Base-by-base conservation (phyloP, 129 eudicot genomes). In the Arctium lappa region DNA sequence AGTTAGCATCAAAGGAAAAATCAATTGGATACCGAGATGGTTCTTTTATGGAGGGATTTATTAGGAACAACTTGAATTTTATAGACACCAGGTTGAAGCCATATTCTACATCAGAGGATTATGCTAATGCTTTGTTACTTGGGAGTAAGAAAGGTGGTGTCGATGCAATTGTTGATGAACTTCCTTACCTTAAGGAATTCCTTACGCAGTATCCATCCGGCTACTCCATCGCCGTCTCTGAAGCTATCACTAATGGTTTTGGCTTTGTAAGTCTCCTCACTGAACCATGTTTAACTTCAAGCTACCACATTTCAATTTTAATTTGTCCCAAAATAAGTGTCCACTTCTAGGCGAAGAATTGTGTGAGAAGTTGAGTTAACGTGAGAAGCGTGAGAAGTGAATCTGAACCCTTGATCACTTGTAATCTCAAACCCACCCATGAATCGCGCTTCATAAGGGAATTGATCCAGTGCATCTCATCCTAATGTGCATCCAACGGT, bases 121-220 rank as follows among this genome's bases (percentile, higher is more conserved):
- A 84, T 60, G 82, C 80, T 2, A 63, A 80, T 1, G 86, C 86
- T 22, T 83, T 89, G 73, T 69, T 82, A 27, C 38, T 3, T 53
- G 91, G 88, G 78, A 86, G 84, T 73, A 60, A 60, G 29, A 82
- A 83, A 46, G 82, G 82, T 8, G 86, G 86, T 1, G 82, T 86
- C 29, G 86, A 15, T 48, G 91, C 87, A 62, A 80, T 88, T 29
- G 46, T 85, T 15, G 85, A 82, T 69, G 89, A 88, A 60, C 77
- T 86, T 32, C 91, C 82, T 36, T 86, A 89, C 75, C 9, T 89
- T 62, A 89, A 86, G 66, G 5, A 75, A 29, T 39, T 88, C 53
- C 50, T 82, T 6, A 50, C 50, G 0, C 33, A 0, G 7, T 75
- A 82, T n/a, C 34, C 81, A 0, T n/a, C 71, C 1, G 80, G 34